These are phyloP conservation scores for Exutisphaerella laricina DNA, from an alignment of 2,329 filamentous ascomycete species.

Conservation along the genomic window DNA sequence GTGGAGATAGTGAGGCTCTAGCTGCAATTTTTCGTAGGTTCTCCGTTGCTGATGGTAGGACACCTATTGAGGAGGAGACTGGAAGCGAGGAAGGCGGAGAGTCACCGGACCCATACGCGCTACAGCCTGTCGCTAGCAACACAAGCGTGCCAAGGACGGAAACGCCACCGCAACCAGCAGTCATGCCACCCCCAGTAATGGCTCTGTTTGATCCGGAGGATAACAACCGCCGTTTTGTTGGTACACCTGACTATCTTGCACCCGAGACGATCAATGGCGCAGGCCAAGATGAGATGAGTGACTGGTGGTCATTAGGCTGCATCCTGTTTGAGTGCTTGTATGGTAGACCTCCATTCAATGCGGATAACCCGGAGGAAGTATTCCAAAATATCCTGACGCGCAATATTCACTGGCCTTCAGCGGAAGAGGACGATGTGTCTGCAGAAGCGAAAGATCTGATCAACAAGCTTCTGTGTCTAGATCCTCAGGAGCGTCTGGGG, in stretches of 20 bases:
- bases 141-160: conserved; percentile 36
- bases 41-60: conserved; percentile 50
- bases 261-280: conserved; percentile 94
- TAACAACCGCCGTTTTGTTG: conserved; percentile 86
- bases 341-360: conserved; percentile 90
- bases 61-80: conserved; percentile 67
- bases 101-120: conserved; percentile 68
- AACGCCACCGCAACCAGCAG: conserved; percentile 59
- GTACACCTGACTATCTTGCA: conserved; percentile 93
- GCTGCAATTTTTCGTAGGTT: conserved; percentile 73
- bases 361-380: conserved; percentile 79
- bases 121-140: conserved; percentile 57
- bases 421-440: conserved; percentile 68
- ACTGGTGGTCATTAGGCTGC: conserved; percentile 99
- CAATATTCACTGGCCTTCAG: conserved; percentile 87
- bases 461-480: conserved; percentile 80
- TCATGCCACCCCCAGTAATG: conserved; percentile 86
- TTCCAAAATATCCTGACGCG: conserved; percentile 94
- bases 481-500: conserved; percentile 76
- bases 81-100: conserved; percentile 57
- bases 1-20: conserved; percentile 80
- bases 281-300: conserved; percentile 94
- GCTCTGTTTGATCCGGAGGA: conserved; percentile 94
- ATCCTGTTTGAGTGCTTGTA: conserved; percentile 96
- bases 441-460: conserved; percentile 89